Percentiles rank a stretch among this genome's conserved stretches.
Conservation (phyloP, 306 rosid species). For the Luffa acutangula region DNA sequence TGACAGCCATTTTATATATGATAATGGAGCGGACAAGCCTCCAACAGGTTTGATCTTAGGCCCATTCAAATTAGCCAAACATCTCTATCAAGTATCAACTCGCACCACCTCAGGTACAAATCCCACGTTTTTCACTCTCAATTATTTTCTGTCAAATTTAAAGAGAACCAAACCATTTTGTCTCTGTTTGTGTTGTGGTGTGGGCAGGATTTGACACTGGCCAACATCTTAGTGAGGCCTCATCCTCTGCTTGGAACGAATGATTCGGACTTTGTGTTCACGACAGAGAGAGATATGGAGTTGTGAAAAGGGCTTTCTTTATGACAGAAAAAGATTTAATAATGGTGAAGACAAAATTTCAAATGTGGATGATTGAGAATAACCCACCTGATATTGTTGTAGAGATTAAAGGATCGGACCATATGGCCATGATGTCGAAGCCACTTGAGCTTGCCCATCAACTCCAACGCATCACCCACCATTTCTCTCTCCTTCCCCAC, state of each 20-base stretch:
- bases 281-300: constrained; percentile 17
- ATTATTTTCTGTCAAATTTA: too few species aligned
- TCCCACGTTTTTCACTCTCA: too few species aligned
- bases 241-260: constrained; percentile 11
- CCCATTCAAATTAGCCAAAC: too few species aligned
- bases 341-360: not conserved
- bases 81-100: too few species aligned
- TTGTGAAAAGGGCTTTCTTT: constrained; percentile 22
- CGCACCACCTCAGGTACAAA: too few species aligned
- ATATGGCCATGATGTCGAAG: constrained; percentile 34
- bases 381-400: constrained; percentile 23
- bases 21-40: too few species aligned
- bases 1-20: too few species aligned
- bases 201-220: constrained; percentile 4
- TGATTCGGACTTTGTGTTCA: constrained; percentile 15
- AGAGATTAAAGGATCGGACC: constrained; percentile 23
- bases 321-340: constrained; percentile 15
- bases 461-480: constrained; percentile 11
- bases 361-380: constrained; percentile 25
- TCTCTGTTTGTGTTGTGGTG: too few species aligned
- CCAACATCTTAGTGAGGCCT: constrained; percentile 26
- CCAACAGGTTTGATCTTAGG: too few species aligned
- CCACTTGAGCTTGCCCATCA: constrained; percentile 18
- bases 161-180: too few species aligned
- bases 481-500: not conserved